phyloP scores from a whole-genome alignment of 176 grass and related monocot species.

The Poa annua region DNA sequence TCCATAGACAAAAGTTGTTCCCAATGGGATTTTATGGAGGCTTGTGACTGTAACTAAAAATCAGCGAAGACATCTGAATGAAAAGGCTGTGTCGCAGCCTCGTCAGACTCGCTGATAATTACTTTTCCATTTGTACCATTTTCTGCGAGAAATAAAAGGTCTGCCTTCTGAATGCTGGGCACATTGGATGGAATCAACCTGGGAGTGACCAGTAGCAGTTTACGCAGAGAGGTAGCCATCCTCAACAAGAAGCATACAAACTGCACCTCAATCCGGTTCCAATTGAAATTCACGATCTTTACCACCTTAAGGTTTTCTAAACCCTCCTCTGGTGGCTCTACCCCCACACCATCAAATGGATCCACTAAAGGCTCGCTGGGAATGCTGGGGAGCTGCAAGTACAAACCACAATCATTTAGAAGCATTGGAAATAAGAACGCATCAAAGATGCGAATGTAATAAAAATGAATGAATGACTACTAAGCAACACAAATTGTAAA shows the following conservation, averaged over 20 bases:
- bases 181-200: not conserved
- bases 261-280: not conserved
- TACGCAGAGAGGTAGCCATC: slow-evolving; percentile 12
- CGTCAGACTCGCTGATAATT: not conserved
- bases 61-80: not conserved
- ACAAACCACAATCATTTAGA: not conserved
- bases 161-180: not conserved
- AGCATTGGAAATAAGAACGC: not conserved
- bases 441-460: not conserved
- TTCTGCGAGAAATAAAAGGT: not conserved
- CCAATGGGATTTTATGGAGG: not conserved
- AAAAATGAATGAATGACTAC: not conserved
- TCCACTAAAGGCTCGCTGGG: not conserved
- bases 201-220: slow-evolving; percentile 11
- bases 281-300: slow-evolving; percentile 35
- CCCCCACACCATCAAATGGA: not conserved
- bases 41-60: not conserved
- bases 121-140: not conserved
- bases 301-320: slow-evolving; percentile 35
- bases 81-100: slow-evolving; percentile 16
- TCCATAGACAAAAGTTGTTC: not conserved
- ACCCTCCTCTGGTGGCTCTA: not conserved
- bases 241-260: slow-evolving; percentile 18
- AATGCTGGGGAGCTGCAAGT: slow-evolving; percentile 20
- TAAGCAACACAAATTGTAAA: not conserved